Base-by-base conservation (phyloP, 1,284 basidiomycete genomes). In the Lentinus polychrous region DNA sequence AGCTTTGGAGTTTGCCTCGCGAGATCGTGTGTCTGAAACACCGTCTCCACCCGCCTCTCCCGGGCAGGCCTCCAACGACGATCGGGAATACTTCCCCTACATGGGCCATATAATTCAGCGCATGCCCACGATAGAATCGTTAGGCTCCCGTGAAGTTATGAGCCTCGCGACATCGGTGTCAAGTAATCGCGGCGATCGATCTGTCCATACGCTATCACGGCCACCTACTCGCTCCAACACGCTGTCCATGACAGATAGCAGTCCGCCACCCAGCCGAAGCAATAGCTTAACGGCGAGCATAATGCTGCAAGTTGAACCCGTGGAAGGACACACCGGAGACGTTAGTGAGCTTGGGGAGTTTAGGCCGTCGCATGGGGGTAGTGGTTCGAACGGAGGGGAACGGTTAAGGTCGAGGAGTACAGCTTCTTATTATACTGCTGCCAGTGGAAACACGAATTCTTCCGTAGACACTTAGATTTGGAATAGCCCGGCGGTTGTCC, bases 121-220 rank as follows among this genome's bases (percentile, higher is more conserved):
- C 27, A 86, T 87, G 83, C 79, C 83, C 31, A 87, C 85, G n/a
- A 87, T 87, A 54, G 83, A 86, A 59, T 80, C 76, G 36, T 70
- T 86, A 62, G 83, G 82, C 37, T 83, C 81, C 20, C 71, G 74
- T 45, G 84, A 70, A 79, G 60, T 61, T 27, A 58, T 58, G 58
- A 63, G 61, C 48, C 53, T 61, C 38, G 59, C 59, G 42, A 51
- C 54, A 40, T 27, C 27, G 10, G 4, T 27, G 27, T 32, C 33
- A 45, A 55, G 54, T 40, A 40, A n/a, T 33, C 57, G 47, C 48
- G 55, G 52, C 35, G 55, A 52, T 24, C 41, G 42, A 18, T 56
- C 54, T 7, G 49, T 49, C 12, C 50, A 55, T 40, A 46, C 49
- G 18, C 43, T 55, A 32, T 66, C 61, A 31, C 56, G 62, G 1